These are phyloP conservation scores for Globisporangium middletonii DNA, from an alignment of 352 stramenopile genomes.

Conservation along the genomic window DNA sequence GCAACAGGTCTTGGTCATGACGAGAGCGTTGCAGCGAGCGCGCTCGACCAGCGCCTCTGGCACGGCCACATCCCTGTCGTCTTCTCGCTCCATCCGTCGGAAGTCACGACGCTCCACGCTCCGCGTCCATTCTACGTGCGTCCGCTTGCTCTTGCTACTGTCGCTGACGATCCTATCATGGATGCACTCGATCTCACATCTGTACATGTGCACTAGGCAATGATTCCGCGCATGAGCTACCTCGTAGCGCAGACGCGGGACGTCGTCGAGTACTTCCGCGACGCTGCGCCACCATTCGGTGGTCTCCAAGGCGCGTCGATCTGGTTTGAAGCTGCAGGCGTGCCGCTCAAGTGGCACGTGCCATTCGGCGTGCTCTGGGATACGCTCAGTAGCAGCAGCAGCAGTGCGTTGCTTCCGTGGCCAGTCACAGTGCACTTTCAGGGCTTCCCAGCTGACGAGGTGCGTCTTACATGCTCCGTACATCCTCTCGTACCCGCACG, in stretches of 20 bases:
- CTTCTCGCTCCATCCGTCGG: conserved; percentile 64
- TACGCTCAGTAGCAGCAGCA: conserved; percentile 17
- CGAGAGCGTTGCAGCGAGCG: too few relatives aligned
- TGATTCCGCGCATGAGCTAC: conserved; percentile 81
- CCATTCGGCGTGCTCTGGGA: conserved; percentile 74
- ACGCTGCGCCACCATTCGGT: conserved; percentile 61
- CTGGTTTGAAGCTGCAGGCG: conserved; percentile 63
- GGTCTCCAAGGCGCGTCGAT: conserved; percentile 44
- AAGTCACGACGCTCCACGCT: conserved; percentile 77
- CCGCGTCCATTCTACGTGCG: conserved; percentile 77
- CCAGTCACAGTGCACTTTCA: conserved; percentile 74
- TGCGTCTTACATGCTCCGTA: conserved; percentile 4
- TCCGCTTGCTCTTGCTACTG: conserved; percentile 2
- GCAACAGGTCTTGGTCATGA: too few relatives aligned
- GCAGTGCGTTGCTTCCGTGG: conserved; percentile 41
- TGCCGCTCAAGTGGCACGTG: conserved; percentile 73
- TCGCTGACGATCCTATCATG: neutral
- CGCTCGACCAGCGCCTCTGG: conserved; percentile 40
- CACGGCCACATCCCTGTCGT: conserved; percentile 59
- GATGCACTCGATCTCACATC: conserved; percentile 1
- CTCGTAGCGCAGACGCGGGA: conserved; percentile 62
- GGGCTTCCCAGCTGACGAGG: conserved; percentile 50
- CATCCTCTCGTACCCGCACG: neutral
- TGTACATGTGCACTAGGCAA: conserved; percentile 31
- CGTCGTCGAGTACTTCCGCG: conserved; percentile 76